Evolutionary conservation across 176 grass and related monocot genomes (phyloP), one percentile per base, ranked within the genome.

Genomic region (Bonia amplexicaulis): DNA sequence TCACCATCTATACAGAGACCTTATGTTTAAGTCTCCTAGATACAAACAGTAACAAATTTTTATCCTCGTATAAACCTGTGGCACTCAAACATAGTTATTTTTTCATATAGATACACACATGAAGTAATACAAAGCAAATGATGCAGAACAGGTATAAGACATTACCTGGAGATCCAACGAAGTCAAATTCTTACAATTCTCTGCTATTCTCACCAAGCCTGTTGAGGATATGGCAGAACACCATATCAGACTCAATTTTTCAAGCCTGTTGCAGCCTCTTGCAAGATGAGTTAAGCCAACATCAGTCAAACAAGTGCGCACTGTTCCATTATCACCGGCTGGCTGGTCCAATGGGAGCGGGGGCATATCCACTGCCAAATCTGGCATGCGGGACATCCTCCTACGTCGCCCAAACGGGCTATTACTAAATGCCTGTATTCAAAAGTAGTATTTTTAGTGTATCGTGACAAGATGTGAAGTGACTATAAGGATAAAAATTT

Each of bases 161-260:
- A 80, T 84, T 87, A 95, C 95, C 95, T 97, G 91, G 67, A 97
- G 87, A 67, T 95, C 90, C 87, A 97, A 86, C 52, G 91, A 93
- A 85, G 77, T 89, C 62, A 97, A 88, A 7, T 74, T 86, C 84
- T 84, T 93, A 85, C 93, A 97, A 51, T 87, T 86, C 55, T 97
- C 87, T 52, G 93, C 80, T 86, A 97, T 77, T 23, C 80, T 95
- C 76, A 70, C 65, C 74, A 97, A 92, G 12, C 92, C 92, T 57
- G 77, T 66, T 37, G 95, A 97, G 19, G 95, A 82, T 88, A 91
- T 87, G 77, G 85, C 65, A 76, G 89, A 86, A 75, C 95, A 95
- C 92, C 92, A 95, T 62, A 85, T 74, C 26, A 97, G 75, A 76
- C 93, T 97, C 52, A 97, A 77, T 49, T 91, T 92, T 75, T 97